Percentiles rank a stretch among this genome's conserved stretches.
Evolutionary conservation across 495 filamentous ascomycete genomes (phyloP).

Genomic region (Lepidopterella palustris): DNA sequence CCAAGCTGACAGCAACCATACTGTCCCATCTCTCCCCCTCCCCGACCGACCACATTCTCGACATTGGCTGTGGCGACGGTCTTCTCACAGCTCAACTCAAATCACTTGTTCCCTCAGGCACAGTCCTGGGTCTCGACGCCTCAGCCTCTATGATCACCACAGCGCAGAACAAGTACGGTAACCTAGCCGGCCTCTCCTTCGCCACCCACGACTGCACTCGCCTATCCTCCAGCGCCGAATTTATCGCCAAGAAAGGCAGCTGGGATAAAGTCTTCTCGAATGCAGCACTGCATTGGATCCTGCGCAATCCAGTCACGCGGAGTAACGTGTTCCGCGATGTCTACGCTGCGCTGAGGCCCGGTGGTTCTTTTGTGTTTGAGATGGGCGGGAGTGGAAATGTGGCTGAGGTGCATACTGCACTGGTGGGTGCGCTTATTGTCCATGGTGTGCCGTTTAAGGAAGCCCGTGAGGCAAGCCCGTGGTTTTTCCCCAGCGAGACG

Average conservation of each 20-base stretch:
- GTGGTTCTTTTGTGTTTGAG: slow-evolving; percentile 62
- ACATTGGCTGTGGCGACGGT: slow-evolving; percentile 49
- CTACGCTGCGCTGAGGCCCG: slow-evolving; percentile 42
- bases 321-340: slow-evolving; percentile 34
- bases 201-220: slow-evolving; percentile 44
- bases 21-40: slow-evolving; percentile 57
- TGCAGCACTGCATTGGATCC: slow-evolving; percentile 75
- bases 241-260: slow-evolving; percentile 22
- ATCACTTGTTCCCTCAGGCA: slow-evolving; percentile 39
- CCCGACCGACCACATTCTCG: slow-evolving; percentile 47
- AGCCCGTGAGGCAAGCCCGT: slow-evolving; percentile 51
- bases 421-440: slow-evolving; percentile 47
- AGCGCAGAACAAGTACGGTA: slow-evolving; percentile 36
- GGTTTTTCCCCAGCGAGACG: slow-evolving; percentile 65
- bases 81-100: slow-evolving; percentile 45
- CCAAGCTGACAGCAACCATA: slow-evolving; percentile 60
- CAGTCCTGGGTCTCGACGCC: slow-evolving; percentile 44
- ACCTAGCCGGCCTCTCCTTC: slow-evolving; percentile 33
- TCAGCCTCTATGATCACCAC: slow-evolving; percentile 46
- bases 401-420: slow-evolving; percentile 53
- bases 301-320: slow-evolving; percentile 42
- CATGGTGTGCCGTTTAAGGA: slow-evolving; percentile 46
- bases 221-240: slow-evolving; percentile 31
- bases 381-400: slow-evolving; percentile 70
- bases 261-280: slow-evolving; percentile 70